These are phyloP conservation scores for Trichophyton mentagrophytes DNA, from an alignment of 2,329 filamentous ascomycete genomes.

Conservation along the genomic window DNA sequence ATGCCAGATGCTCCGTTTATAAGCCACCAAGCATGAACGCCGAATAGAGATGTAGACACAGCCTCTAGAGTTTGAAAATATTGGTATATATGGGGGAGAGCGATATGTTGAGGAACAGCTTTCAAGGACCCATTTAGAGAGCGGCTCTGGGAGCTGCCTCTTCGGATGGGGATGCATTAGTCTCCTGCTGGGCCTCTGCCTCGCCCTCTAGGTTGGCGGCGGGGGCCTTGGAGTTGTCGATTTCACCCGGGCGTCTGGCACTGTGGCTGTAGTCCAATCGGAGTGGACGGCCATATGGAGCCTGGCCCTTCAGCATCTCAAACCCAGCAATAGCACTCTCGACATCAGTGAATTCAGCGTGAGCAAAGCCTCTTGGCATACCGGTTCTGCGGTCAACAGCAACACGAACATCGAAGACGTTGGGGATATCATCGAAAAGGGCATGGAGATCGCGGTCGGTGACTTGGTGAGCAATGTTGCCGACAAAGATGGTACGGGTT, in stretches of 20 bases:
- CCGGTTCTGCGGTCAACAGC: slow-evolving; percentile 71
- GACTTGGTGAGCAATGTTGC: slow-evolving; percentile 77
- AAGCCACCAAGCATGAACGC: not conserved
- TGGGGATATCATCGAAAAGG: slow-evolving; percentile 57
- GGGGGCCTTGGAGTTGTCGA: not conserved
- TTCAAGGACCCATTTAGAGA: not conserved
- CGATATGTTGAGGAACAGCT: not conserved
- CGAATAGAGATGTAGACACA: not conserved
- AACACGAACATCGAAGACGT: slow-evolving; percentile 64
- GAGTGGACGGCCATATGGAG: slow-evolving; percentile 54
- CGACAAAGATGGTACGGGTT: slow-evolving; percentile 63
- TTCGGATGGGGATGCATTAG: not conserved
- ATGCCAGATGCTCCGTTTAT: not conserved
- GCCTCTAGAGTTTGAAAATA: not conserved
- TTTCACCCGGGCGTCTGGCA: not conserved
- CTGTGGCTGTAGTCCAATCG: slow-evolving; percentile 47
- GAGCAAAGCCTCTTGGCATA: slow-evolving; percentile 69
- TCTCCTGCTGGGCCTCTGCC: not conserved
- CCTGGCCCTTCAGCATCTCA: slow-evolving; percentile 43
- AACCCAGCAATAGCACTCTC: slow-evolving; percentile 51
- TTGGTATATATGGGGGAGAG: not conserved
- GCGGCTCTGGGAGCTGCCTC: not conserved
- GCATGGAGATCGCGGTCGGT: slow-evolving; percentile 70
- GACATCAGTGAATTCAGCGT: slow-evolving; percentile 63
- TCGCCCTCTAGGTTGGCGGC: not conserved